Evolutionary conservation across 176 grass and related monocot genomes (phyloP), one percentile per base, ranked within the genome.

Genomic region (Themeda triandra): DNA sequence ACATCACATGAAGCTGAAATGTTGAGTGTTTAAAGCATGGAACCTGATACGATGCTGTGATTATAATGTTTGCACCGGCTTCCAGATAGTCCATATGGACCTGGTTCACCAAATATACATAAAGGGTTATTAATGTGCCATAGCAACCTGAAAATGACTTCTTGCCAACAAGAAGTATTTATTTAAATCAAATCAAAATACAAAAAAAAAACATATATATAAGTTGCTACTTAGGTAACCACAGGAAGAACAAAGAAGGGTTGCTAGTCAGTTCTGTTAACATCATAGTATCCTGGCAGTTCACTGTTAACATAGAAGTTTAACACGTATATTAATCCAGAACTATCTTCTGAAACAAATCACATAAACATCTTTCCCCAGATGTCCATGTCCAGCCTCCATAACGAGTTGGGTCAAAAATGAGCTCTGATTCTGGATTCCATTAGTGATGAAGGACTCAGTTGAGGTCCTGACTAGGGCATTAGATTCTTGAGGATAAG

Each of bases 41-140:
- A 70, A 98, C 93, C 96, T 99, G 96, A 87, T 99, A 99, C 19
- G 96, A 99, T 72, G 96, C 93, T 49, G 96, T 89, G 69, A 91
- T 92, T 83, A 99, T 77, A 65, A 99, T 79, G 83, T 96, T 95
- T 60, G 93, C 93, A 63, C 96, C 93, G 23, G 96, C 89, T 80
- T 95, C 89, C 25, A 99, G 83, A 75, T 99, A 96, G 71, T 99
- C 96, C 66, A 99, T 68, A 86, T 99, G 96, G 11, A 99, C 96
- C 96, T 99, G 85, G 66, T 63, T 86, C 46, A 89, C 67, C 80
- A 69, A 54, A 88, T 58, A 63, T 13, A 69, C 25, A 6, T 10
- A 73, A 48, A 80, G 8, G 14, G 30, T 66, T 19, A 56, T 77
- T 42, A 88, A 28, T 54, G 65, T 80, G 19, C 14, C 40, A 19